Evolutionary conservation across 208 protist genomes (phyloP).

Genomic region (Lotmaria passim): DNA sequence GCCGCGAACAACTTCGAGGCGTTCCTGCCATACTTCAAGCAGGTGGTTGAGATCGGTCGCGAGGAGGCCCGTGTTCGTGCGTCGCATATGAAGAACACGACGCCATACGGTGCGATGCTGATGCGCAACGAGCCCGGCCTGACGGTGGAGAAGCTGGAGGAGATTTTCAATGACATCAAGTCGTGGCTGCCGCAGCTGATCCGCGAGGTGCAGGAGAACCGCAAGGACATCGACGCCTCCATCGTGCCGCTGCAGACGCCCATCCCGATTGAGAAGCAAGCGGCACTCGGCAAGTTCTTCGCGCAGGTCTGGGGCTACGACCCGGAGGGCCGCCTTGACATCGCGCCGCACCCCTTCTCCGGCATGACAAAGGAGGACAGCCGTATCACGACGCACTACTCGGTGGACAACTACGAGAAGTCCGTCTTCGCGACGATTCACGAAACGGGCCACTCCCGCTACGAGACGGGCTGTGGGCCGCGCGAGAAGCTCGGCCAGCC

Average conservation of each 20-base stretch:
- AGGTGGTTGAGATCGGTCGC: slow-evolving; percentile 10
- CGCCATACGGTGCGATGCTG: slow-evolving; percentile 3
- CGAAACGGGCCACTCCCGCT: slow-evolving; percentile 84
- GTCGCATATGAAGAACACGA: slow-evolving; percentile 3
- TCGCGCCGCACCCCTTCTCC: slow-evolving; percentile 87
- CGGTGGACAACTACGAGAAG: slow-evolving; percentile 45
- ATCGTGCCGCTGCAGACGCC: slow-evolving; percentile 7
- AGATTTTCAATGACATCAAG: slow-evolving; percentile 20
- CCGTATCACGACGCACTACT: slow-evolving; percentile 82
- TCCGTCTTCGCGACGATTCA: slow-evolving; percentile 75
- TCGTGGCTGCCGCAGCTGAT: slow-evolving; percentile 14
- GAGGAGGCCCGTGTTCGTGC: slow-evolving; percentile 9
- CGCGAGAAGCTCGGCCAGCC: slow-evolving; percentile 52
- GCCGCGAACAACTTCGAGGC: slow-evolving; percentile 8
- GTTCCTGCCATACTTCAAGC: slow-evolving; percentile 15
- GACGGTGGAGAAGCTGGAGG: slow-evolving; percentile 14
- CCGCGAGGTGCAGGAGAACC: slow-evolving; percentile 14
- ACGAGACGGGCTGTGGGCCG: slow-evolving; percentile 77
- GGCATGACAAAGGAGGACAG: slow-evolving; percentile 73
- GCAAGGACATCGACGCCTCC: slow-evolving; percentile 14
- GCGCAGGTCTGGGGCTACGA: slow-evolving; percentile 76
- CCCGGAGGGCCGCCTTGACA: slow-evolving; percentile 82
- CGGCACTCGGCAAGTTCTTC: slow-evolving; percentile 30
- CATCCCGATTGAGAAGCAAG: neutral
- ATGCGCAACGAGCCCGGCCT: slow-evolving; percentile 12